Conservation (phyloP, 2,329 filamentous ascomycete species). For the Neonectria punicea region DNA sequence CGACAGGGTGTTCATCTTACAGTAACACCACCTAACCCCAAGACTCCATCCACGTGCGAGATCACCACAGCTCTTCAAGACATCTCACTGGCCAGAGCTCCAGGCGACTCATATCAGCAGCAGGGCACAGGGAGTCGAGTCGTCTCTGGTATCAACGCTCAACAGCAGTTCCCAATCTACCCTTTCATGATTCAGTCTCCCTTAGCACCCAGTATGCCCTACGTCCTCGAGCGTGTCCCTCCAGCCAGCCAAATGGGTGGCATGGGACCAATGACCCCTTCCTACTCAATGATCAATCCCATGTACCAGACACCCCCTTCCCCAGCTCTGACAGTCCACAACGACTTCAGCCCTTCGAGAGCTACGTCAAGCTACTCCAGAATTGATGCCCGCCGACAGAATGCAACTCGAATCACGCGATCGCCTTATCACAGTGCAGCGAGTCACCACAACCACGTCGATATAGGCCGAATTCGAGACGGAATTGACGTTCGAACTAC, state of each 20-base stretch:
- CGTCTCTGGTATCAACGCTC: slow-evolving; percentile 32
- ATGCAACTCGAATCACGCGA: slow-evolving; percentile 58
- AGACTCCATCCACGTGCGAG: slow-evolving; percentile 11
- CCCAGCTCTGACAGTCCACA: slow-evolving; percentile 48
- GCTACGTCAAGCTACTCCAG: slow-evolving; percentile 48
- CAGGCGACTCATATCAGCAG: slow-evolving; percentile 21
- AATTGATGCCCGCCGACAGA: slow-evolving; percentile 59
- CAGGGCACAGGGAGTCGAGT: slow-evolving; percentile 7
- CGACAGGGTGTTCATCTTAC: slow-evolving; percentile 40
- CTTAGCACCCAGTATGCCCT: slow-evolving; percentile 42
- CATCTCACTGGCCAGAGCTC: slow-evolving; percentile 30
- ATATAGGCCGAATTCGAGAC: slow-evolving; percentile 67
- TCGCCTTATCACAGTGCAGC: slow-evolving; percentile 59
- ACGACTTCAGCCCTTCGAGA: slow-evolving; percentile 55
- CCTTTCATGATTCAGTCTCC: slow-evolving; percentile 48
- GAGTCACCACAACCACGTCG: slow-evolving; percentile 70
- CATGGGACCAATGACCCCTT: slow-evolving; percentile 45
- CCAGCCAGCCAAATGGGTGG: slow-evolving; percentile 34
- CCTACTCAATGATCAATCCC: slow-evolving; percentile 45
- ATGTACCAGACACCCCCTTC: slow-evolving; percentile 48
- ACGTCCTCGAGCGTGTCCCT: slow-evolving; percentile 43
- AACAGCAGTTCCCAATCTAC: slow-evolving; percentile 45
- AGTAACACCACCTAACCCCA: slow-evolving; percentile 30
- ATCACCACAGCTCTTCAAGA: slow-evolving; percentile 33
- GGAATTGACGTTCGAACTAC: slow-evolving; percentile 81